These are phyloP conservation scores for Metschnikowia aberdeeniae DNA, from an alignment of 805 yeast genomes.

Conservation along the genomic window DNA sequence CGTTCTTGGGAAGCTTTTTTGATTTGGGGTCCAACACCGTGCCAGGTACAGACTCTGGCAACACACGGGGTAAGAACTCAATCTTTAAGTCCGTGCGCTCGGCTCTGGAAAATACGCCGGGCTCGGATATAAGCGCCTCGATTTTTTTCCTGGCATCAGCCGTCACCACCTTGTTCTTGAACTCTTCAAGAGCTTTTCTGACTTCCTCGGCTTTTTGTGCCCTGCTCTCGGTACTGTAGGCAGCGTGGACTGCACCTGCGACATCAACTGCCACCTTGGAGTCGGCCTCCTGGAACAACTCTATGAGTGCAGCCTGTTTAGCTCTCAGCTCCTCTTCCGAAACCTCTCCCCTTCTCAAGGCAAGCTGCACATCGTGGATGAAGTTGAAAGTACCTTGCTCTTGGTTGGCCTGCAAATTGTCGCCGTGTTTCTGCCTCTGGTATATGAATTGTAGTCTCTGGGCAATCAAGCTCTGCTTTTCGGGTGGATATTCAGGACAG, in stretches of 20 bases:
- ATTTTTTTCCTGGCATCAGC: constrained; percentile 40
- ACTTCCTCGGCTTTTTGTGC: constrained; percentile 20
- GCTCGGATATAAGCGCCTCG: constrained; percentile 38
- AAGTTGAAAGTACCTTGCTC: constrained; percentile 53
- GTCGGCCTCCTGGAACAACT: constrained; percentile 41
- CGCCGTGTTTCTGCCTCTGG: constrained; percentile 52
- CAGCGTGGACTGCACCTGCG: constrained; percentile 36
- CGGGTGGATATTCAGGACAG: constrained; percentile 25
- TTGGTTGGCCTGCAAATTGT: constrained; percentile 51
- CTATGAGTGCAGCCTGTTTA: constrained; percentile 28
- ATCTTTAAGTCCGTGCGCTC: constrained; percentile 41
- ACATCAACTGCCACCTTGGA: constrained; percentile 43
- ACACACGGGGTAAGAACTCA: constrained; percentile 51
- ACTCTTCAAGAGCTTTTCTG: constrained; percentile 19
- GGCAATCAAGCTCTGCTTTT: constrained; percentile 36
- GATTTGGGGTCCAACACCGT: constrained; percentile 37
- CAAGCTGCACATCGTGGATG: constrained; percentile 41
- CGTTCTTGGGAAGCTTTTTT: constrained; percentile 45
- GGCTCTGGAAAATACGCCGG: constrained; percentile 34
- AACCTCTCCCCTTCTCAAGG: constrained; percentile 35
- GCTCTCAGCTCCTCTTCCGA: constrained; percentile 22
- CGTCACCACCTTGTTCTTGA: constrained; percentile 24
- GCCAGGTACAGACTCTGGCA: constrained; percentile 46
- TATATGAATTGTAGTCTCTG: constrained; percentile 52
- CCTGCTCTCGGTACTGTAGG: constrained; percentile 30